Evolutionary conservation across 2,329 filamentous ascomycete species (phyloP).

Genomic region (Leptodontidium sp.): DNA sequence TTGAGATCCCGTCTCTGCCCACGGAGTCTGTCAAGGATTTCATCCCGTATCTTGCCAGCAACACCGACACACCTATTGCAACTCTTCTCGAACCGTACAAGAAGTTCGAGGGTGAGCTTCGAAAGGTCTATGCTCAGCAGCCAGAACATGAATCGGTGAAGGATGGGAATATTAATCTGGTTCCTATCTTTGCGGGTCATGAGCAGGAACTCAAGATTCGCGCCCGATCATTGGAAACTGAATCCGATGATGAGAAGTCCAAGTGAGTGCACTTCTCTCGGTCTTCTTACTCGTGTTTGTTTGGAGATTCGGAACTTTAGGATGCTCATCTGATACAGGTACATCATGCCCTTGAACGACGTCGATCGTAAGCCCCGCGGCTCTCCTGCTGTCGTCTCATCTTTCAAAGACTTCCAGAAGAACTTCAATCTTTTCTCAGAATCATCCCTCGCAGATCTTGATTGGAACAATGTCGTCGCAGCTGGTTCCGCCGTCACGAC

Average conservation of each 20-base stretch:
- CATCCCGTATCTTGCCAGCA: conserved; percentile 59
- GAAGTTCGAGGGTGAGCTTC: conserved; percentile 70
- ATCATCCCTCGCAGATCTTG: conserved; percentile 75
- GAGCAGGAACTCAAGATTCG: conserved; percentile 67
- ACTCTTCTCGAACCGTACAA: conserved; percentile 72
- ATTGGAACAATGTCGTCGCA: conserved; percentile 84
- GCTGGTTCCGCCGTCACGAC: conserved; percentile 85
- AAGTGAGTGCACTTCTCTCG: conserved; percentile 41
- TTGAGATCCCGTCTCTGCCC: conserved; percentile 41
- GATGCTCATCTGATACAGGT: conserved; percentile 46
- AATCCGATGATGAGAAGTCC: conserved; percentile 67
- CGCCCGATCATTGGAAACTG: conserved; percentile 64
- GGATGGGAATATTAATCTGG: conserved; percentile 66
- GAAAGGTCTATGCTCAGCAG: conserved; percentile 74
- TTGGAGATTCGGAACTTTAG: background rate
- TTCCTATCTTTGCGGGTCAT: conserved; percentile 69
- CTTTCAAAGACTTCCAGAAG: conserved; percentile 74
- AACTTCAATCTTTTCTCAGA: conserved; percentile 88
- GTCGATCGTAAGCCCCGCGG: conserved; percentile 68
- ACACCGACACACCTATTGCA: conserved; percentile 60
- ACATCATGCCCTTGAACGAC: conserved; percentile 73
- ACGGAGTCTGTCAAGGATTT: conserved; percentile 42
- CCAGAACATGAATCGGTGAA: conserved; percentile 64
- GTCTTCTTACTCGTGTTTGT: background rate
- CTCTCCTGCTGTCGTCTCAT: conserved; percentile 71